phyloP scores from a whole-genome alignment of 1,284 basidiomycete species.

The Moesziomyces sp. region DNA sequence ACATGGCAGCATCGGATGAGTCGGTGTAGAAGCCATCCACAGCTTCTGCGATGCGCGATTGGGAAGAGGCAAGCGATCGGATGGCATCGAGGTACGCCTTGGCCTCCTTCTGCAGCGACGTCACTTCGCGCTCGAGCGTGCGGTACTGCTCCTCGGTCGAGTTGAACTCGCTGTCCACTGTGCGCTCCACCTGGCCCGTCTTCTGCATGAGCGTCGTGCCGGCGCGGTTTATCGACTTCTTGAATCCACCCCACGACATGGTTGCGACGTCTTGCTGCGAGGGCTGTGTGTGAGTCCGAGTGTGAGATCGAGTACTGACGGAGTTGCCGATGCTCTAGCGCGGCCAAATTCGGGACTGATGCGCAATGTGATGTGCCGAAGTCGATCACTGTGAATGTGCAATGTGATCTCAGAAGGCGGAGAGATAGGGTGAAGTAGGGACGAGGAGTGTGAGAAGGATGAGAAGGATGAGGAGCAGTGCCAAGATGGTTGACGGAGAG shows the following conservation, averaged over 20 bases:
- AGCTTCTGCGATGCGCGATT: conserved; percentile 93
- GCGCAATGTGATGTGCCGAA: background rate
- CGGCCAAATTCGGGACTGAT: background rate
- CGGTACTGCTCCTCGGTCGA: conserved; percentile 92
- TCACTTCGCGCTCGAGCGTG: conserved; percentile 73
- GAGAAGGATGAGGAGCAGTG: conserved; percentile 1
- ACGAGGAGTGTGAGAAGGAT: conserved; percentile 1
- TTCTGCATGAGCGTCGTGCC: conserved; percentile 80
- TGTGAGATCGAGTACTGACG: background rate
- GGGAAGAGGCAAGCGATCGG: conserved; percentile 85
- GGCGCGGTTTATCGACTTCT: conserved; percentile 91
- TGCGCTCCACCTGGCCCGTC: conserved; percentile 96
- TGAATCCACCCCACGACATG: conserved; percentile 75
- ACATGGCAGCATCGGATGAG: conserved; percentile 81
- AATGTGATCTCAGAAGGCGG: background rate
- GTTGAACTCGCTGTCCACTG: conserved; percentile 90
- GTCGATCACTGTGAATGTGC: background rate
- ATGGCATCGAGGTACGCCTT: conserved; percentile 96
- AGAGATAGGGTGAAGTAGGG: background rate
- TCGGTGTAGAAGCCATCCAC: conserved; percentile 89
- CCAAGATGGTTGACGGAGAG: conserved; percentile 1
- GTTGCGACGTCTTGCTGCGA: conserved; percentile 2
- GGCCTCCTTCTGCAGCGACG: conserved; percentile 90
- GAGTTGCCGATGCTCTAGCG: background rate
- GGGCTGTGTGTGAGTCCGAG: background rate